phyloP scores from a whole-genome alignment of 768 basidiomycete genomes.

The Termitomyces sp. region DNA sequence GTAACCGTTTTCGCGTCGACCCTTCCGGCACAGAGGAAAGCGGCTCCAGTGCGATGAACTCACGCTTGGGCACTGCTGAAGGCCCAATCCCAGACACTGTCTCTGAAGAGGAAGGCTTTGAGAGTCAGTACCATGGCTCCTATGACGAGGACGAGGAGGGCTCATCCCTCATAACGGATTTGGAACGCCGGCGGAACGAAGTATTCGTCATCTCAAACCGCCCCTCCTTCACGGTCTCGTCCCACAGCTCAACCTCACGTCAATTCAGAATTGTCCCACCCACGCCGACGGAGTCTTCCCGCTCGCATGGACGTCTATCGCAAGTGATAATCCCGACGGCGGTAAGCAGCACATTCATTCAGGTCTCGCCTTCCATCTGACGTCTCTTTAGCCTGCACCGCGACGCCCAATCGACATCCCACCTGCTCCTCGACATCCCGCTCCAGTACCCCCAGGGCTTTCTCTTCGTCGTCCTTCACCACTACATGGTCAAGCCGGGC shows the following conservation, averaged over 20 bases:
- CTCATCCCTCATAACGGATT: constrained; percentile 12
- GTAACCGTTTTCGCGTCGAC: constrained; percentile 16
- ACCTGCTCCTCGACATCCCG: constrained; percentile 13
- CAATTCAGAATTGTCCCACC: constrained; percentile 17
- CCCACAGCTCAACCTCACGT: constrained; percentile 14
- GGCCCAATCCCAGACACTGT: constrained; percentile 12
- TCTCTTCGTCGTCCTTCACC: not conserved
- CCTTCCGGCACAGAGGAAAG: constrained; percentile 11
- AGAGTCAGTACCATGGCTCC: not conserved
- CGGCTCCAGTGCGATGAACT: not conserved
- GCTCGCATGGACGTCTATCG: not conserved
- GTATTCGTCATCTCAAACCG: constrained; percentile 17
- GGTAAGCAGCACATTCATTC: not conserved
- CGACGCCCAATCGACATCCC: constrained; percentile 9
- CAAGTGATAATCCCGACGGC: not conserved
- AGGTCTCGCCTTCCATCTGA: not conserved
- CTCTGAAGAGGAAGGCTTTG: constrained; percentile 14
- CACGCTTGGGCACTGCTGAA: constrained; percentile 2
- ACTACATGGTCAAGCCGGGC: not conserved
- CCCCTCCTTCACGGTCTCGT: constrained; percentile 13
- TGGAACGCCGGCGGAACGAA: constrained; percentile 9
- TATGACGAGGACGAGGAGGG: constrained; percentile 10
- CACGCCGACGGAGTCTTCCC: constrained; percentile 17
- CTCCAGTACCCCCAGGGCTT: constrained; percentile 13
- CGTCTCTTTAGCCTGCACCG: not conserved